Base-by-base conservation (phyloP, 2,329 filamentous ascomycete species). In the Neonectria coccinea region DNA sequence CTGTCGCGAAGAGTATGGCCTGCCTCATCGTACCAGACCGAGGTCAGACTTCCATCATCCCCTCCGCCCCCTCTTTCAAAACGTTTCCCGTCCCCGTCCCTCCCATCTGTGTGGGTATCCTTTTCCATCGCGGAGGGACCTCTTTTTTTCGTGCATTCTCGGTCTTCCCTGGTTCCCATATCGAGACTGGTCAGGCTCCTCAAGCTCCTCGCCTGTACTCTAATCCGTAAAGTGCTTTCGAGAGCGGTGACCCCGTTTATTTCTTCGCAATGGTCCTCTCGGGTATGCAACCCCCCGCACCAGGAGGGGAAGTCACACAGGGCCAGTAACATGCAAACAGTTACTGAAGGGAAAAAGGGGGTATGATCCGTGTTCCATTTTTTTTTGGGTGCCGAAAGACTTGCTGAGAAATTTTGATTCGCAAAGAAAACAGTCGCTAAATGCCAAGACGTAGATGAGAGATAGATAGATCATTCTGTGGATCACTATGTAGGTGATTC, bases 391-490 rank as follows among this genome's bases (percentile, higher is more conserved):
- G 78, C 78, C 76, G 72, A 73, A 76, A 75, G 76, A 79, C 74
- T 76, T 79, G 76, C 72, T 76, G 73, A 70, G 65, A 67, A 71
- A 69, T 75, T 76, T 70, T 73, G 68, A 74, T 74, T 73, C 68
- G 67, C 66, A 77, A 67, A 72, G 71, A 77, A 75, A 75, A 64
- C 73, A 78, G 70, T 80, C 80, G 80, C 81, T 83, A 81, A 80
- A 83, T 83, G 81, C 81, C 78, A 79, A 79, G 77, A 81, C 75
- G 73, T 79, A 76, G 74, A 79, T 76, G 70, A 74, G 68, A 76
- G 64, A 74, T 68, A 72, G 64, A 74, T 69, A 70, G 58, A 70
- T 74, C 72, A 74, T 74, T 74, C 72, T 74, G 72, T 74, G 67
- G 66, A 72, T 59, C 62, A 66, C 72, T 66, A 74, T 67, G 67